Base-by-base conservation (phyloP, 2,329 filamentous ascomycete genomes). In the Myriangium duriaei region DNA sequence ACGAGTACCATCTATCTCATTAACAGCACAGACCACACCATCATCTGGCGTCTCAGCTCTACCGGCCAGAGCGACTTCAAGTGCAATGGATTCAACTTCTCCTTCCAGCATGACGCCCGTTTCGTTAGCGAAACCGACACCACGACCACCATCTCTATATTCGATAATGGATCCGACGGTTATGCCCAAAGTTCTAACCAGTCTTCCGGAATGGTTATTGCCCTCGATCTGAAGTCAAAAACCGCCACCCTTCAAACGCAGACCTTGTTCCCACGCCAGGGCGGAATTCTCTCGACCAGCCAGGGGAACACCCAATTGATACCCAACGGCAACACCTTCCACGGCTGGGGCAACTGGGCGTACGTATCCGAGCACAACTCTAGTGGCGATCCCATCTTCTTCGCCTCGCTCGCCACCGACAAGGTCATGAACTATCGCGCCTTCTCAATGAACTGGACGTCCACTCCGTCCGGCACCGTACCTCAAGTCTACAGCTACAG, bases 291-390 rank as follows among this genome's bases (percentile, higher is more conserved):
- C 0, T 59, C 65, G 21, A 62, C 58, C 21, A 69, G 67, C 0
- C 65, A 68, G 45, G 65, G 65, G 1, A 65, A 61, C 40, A 64
- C 65, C 2, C 71, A 76, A 43, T 44, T 67, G 1, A 58, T 75
- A 0, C 57, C 62, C 0, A 65, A 65, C 34, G 65, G 65, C 18
- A 67, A 72, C 41, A 61, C 65, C 10, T 53, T 76, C 19, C 61
- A 74, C 26, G 67, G 68, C 40, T 76, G 70, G 69, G 71, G 72
- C 5, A 48, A 56, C 36, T 42, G 50, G 3, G 46, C 48, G 0
- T 51, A 57, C 17, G 48, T 56, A 4, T 57, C 57, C 4, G 60
- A 64, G 40, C 42, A 65, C 45, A 54, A 56, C 1, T 42, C 52
- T 1, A 57, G 64, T 13, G 69, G 68, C 5, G 51, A 61, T 5